These are phyloP conservation scores for Penicillium concentricum DNA, from an alignment of 2,329 filamentous ascomycete species.

Conservation along the genomic window DNA sequence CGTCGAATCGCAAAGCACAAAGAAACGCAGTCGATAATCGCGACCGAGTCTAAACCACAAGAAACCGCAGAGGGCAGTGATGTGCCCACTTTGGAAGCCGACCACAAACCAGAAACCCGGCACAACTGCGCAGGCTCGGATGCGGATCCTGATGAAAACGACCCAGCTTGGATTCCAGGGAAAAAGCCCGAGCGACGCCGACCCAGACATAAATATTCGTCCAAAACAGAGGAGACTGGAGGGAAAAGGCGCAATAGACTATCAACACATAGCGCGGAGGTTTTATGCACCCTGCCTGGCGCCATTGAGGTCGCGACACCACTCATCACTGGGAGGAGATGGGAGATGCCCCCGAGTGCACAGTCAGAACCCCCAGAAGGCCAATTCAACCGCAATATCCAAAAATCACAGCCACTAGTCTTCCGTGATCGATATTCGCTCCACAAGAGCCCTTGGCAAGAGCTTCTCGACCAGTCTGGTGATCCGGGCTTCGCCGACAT, in stretches of 20 bases:
- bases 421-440: slow-evolving; percentile 28
- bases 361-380: slow-evolving; percentile 21
- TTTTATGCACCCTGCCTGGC: slow-evolving; percentile 36
- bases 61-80: slow-evolving; percentile 6
- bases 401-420: slow-evolving; percentile 21
- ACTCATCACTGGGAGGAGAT: slow-evolving; percentile 38
- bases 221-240: slow-evolving; percentile 26
- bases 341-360: slow-evolving; percentile 21
- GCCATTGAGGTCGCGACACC: slow-evolving; percentile 45
- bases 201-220: slow-evolving; percentile 40
- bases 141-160: slow-evolving; percentile 36
- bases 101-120: background rate
- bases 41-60: slow-evolving; percentile 21
- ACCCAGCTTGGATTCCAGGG: slow-evolving; percentile 43
- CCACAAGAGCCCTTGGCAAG: slow-evolving; percentile 37
- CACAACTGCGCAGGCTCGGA: slow-evolving; percentile 31
- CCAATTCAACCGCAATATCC: background rate
- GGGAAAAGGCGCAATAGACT: slow-evolving; percentile 29
- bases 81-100: background rate
- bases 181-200: slow-evolving; percentile 32
- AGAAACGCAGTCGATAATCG: slow-evolving; percentile 32
- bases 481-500: slow-evolving; percentile 37
- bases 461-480: slow-evolving; percentile 32
- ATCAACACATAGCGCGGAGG: slow-evolving; percentile 38
- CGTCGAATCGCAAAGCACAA: slow-evolving; percentile 43